Evolutionary conservation across 768 basidiomycete species (phyloP).

Genomic region (Mycena leptocephala): DNA sequence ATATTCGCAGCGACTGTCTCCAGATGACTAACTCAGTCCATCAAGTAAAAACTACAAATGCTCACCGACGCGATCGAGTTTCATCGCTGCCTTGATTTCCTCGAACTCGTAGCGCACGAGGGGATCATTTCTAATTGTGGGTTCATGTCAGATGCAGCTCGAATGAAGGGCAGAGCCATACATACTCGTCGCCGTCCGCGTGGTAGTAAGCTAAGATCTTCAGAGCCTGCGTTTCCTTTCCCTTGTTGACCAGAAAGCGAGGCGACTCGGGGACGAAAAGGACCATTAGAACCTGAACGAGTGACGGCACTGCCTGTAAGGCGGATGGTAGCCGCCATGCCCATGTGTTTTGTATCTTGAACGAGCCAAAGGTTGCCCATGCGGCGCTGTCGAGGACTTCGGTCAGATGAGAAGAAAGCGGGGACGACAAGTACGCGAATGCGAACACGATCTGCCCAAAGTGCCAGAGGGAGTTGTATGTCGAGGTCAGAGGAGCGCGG

Average conservation of each 20-base stretch:
- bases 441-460: slow-evolving; percentile 82
- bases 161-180: background rate
- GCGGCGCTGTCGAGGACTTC: slow-evolving; percentile 65
- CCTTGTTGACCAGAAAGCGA: slow-evolving; percentile 86
- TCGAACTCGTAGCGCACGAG: slow-evolving; percentile 83
- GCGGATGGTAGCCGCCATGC: slow-evolving; percentile 88
- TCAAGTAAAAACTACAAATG: background rate
- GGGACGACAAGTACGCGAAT: slow-evolving; percentile 33
- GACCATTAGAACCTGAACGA: slow-evolving; percentile 77
- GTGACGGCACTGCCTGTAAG: slow-evolving; percentile 79
- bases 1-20: slow-evolving; percentile 65
- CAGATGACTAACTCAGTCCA: background rate
- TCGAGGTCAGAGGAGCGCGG: slow-evolving; percentile 83
- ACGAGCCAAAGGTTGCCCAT: slow-evolving; percentile 90
- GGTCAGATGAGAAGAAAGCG: slow-evolving; percentile 30
- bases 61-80: slow-evolving; percentile 69
- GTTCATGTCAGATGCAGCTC: slow-evolving; percentile 18
- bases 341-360: slow-evolving; percentile 78
- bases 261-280: slow-evolving; percentile 88
- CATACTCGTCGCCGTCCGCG: slow-evolving; percentile 78
- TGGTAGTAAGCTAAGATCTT: slow-evolving; percentile 87
- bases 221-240: slow-evolving; percentile 78
- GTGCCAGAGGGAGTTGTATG: slow-evolving; percentile 91
- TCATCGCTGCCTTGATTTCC: slow-evolving; percentile 89
- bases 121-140: slow-evolving; percentile 65